phyloP scores from a whole-genome alignment of 225 moss, liverwort and hornwort species.

The Sphagnum tenellum region DNA sequence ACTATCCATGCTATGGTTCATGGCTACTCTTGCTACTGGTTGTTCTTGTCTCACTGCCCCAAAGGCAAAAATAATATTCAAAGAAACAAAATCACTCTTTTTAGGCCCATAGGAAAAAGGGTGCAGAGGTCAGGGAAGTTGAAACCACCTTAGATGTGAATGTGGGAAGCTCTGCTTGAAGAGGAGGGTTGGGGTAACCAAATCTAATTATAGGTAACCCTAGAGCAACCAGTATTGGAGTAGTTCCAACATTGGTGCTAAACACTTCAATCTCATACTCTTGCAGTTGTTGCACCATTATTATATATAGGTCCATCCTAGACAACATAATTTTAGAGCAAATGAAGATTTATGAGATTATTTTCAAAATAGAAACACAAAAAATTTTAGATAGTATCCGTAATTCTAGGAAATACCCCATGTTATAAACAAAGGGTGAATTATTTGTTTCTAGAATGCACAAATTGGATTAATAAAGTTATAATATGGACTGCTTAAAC shows the following conservation, averaged over 20 bases:
- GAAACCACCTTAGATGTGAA: slow-evolving; percentile 31
- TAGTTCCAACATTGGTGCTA: slow-evolving; percentile 48
- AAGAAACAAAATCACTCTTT: slow-evolving; percentile 20
- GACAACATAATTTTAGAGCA: no score
- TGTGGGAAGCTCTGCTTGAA: slow-evolving; percentile 36
- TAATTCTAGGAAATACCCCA: no score
- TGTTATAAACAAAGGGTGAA: no score
- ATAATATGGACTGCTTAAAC: no score
- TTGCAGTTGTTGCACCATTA: slow-evolving; percentile 77
- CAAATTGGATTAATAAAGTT: no score
- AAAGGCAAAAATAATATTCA: slow-evolving; percentile 70
- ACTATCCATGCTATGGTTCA: slow-evolving; percentile 95
- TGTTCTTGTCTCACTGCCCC: slow-evolving; percentile 71
- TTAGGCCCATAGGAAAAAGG: slow-evolving; percentile 49
- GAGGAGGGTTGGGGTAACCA: slow-evolving; percentile 53
- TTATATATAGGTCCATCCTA: no score
- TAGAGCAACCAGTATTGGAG: slow-evolving; percentile 53
- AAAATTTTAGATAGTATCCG: no score
- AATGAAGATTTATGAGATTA: no score
- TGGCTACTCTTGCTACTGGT: slow-evolving; percentile 44
- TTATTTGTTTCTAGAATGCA: no score
- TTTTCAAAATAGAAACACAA: no score
- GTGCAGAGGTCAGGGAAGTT: slow-evolving; percentile 19
- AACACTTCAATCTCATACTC: slow-evolving; percentile 80
- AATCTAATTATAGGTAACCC: slow-evolving; percentile 67